Evolutionary conservation across 2,329 filamentous ascomycete genomes (phyloP), one percentile per base, ranked within the genome.

Genomic region (Penicillium sp.): DNA sequence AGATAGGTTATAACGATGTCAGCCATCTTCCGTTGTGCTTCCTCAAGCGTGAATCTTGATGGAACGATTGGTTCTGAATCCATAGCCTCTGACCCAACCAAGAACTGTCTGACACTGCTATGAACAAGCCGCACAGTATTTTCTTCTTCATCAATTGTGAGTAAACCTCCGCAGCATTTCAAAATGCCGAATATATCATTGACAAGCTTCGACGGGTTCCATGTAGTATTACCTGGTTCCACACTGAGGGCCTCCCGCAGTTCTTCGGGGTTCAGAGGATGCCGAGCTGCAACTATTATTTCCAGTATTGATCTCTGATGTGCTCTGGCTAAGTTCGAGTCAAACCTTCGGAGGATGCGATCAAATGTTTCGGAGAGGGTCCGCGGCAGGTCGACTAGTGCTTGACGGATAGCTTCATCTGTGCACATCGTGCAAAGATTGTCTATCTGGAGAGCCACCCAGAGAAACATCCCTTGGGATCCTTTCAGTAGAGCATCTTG

Each of bases 381-480:
- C 19, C 11, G 16, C 13, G 57, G 53, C 0, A 56, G 57, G 5
- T 53, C 39, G 2, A 49, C 49, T 27, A 59, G 46, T 27, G 53
- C 45, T 8, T 48, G 29, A 11, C 53, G 53, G 16, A 59, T 59
- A n/a, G 45, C 57, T 14, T 56, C 53, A 11, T 59, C 57, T 14
- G 44, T 59, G 11, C 51, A 50, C 53, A 56, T 53, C 0, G 52
- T 33, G 29, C 57, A 59, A 37, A 59, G 16, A 23, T 44, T 45
- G 5, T 59, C 57, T 3, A 59, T 56, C 21, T 59, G 57, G 7
- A 59, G 57, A 29, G 48, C 53, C 27, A 55, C 53, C 57, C 57
- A 56, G n/a, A 59, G 53, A 29, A 56, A 56, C 57, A 59, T 59
- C 23, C 57, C 57, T 25, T 56, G 53, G 3, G 49, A 55, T 25